Conservation (phyloP, 257 asterid species). For the Solanum pimpinellifolium region DNA sequence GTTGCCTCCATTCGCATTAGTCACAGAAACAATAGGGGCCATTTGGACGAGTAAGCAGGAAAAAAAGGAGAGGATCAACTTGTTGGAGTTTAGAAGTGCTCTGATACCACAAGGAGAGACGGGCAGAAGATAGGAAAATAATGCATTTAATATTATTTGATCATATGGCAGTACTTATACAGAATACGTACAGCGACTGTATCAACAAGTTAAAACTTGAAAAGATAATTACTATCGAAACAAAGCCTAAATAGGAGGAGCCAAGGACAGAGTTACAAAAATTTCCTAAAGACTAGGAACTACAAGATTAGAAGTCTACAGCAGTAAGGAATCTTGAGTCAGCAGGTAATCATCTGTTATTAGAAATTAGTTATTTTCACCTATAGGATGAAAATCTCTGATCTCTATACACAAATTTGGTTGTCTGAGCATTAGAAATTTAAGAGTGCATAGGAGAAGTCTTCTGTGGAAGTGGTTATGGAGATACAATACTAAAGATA, state of each 20-base stretch:
- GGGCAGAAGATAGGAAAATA: too few species aligned
- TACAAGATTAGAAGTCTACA: neutral
- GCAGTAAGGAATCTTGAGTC: neutral
- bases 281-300: neutral
- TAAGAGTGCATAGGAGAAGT: neutral
- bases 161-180: too few species aligned
- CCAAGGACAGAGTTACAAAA: neutral
- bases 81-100: too few species aligned
- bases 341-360: neutral
- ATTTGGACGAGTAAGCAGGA: too few species aligned
- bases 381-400: neutral
- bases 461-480: neutral
- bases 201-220: neutral
- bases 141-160: too few species aligned
- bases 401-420: neutral
- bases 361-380: neutral
- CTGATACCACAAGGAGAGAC: too few species aligned
- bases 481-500: neutral
- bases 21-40: too few species aligned
- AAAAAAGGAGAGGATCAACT: too few species aligned
- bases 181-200: neutral
- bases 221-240: neutral
- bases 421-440: neutral
- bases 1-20: too few species aligned
- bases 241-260: neutral